Conservation (phyloP, 192 early-diverging fungal genomes). For the Podochytrium sp. region DNA sequence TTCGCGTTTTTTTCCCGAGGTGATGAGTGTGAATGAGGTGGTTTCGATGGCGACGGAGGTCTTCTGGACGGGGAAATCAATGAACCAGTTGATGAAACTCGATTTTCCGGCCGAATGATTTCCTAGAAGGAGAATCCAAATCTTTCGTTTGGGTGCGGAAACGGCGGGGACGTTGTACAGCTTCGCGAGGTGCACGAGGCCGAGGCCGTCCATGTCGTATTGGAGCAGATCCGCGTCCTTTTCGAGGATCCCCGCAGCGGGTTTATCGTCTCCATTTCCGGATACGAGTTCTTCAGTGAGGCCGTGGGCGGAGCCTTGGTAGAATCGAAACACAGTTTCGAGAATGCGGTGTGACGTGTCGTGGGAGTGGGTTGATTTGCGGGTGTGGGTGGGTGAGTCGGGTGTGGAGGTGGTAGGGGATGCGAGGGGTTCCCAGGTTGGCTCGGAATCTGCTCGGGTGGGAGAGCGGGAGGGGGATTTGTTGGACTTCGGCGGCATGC, state of each 20-base stretch:
- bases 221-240: not conserved
- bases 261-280: not conserved
- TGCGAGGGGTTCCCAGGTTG: not conserved
- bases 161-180: not conserved
- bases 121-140: slow-evolving; percentile 7
- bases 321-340: slow-evolving; percentile 1
- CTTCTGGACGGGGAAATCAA: slow-evolving; percentile 20
- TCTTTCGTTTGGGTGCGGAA: slow-evolving; percentile 10
- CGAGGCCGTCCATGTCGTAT: not conserved
- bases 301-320: not conserved
- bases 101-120: slow-evolving; percentile 7
- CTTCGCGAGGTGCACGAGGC: not conserved
- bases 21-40: slow-evolving; percentile 19
- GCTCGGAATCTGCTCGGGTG: not conserved
- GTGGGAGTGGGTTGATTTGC: not conserved
- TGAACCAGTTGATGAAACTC: slow-evolving; percentile 10
- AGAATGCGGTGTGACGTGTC: slow-evolving; percentile 5
- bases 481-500: not conserved
- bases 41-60: slow-evolving; percentile 27
- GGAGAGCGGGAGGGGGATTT: not conserved
- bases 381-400: not conserved
- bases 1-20: slow-evolving; percentile 8
- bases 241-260: not conserved
- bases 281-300: not conserved
- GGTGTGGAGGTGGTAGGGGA: not conserved